Conservation (phyloP, 2,329 filamentous ascomycete genomes). For the Penicillium sp. region DNA sequence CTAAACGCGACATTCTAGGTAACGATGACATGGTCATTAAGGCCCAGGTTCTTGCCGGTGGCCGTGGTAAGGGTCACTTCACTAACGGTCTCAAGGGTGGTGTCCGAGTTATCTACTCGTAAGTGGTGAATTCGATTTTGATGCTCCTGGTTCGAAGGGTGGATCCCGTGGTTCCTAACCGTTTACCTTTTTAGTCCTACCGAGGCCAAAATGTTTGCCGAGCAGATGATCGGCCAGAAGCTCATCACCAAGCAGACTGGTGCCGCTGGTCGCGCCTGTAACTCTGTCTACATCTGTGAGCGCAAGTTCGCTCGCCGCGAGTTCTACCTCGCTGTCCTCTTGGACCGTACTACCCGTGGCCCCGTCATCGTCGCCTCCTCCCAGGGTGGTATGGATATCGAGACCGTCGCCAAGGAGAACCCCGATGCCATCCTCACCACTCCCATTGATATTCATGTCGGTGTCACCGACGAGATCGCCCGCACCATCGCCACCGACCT, state of each 20-base stretch:
- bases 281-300: constrained; percentile 97
- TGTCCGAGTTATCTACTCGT: constrained; percentile 98
- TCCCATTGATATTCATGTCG: constrained; percentile 87
- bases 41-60: constrained; percentile 96
- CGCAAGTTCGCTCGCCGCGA: constrained; percentile 98
- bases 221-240: constrained; percentile 99
- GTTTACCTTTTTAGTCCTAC: constrained; percentile 59
- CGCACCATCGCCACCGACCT: constrained; percentile 85
- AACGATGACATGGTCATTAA: constrained; percentile 99
- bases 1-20: constrained; percentile 44
- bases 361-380: constrained; percentile 97
- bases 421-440: constrained; percentile 95
- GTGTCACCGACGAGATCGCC: constrained; percentile 94
- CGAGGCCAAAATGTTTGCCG: constrained; percentile 93
- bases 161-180: neutral
- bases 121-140: constrained; percentile 32
- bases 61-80: constrained; percentile 95
- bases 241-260: constrained; percentile 99
- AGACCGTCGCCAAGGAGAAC: constrained; percentile 96
- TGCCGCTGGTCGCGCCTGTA: constrained; percentile 89
- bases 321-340: constrained; percentile 98
- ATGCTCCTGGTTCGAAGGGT: neutral
- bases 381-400: constrained; percentile 99
- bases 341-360: constrained; percentile 89
- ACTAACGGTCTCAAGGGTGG: constrained; percentile 99